phyloP scores from a whole-genome alignment of 768 basidiomycete genomes.

The Termitomyces sp. region DNA sequence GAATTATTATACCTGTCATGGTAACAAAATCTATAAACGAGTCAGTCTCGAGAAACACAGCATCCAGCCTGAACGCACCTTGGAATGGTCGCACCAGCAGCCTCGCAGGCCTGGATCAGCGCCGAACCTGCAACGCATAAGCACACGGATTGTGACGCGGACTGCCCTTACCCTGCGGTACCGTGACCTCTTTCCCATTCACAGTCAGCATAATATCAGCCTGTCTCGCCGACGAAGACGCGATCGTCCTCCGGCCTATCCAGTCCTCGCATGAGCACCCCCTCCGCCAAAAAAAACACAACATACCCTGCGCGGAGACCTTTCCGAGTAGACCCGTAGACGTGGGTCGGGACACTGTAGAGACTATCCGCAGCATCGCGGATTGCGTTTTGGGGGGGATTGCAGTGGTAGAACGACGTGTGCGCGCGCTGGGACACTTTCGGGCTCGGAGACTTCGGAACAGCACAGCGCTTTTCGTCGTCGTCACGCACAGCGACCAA shows the following conservation, averaged over 20 bases:
- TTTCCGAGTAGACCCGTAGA: constrained; percentile 71
- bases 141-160: too few species aligned
- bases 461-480: constrained; percentile 30
- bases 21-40: constrained; percentile 64
- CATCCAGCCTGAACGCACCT: constrained; percentile 37
- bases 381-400: neutral
- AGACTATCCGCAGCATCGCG: constrained; percentile 68
- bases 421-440: constrained; percentile 27
- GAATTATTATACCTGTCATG: constrained; percentile 66
- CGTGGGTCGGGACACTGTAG: constrained; percentile 54
- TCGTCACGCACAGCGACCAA: constrained; percentile 44
- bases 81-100: constrained; percentile 78
- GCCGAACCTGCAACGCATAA: constrained; percentile 61
- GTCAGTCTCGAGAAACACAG: neutral
- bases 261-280: neutral
- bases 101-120: constrained; percentile 95
- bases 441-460: constrained; percentile 27
- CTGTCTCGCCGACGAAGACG: constrained; percentile 60
- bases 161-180: constrained; percentile 81
- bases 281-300: neutral
- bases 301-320: constrained; percentile 31
- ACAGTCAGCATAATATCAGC: constrained; percentile 91
- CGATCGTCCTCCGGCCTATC: constrained; percentile 57
- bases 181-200: constrained; percentile 96
- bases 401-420: constrained; percentile 18